phyloP scores from a whole-genome alignment of 1,284 basidiomycete genomes.

The Ustilago lituana region DNA sequence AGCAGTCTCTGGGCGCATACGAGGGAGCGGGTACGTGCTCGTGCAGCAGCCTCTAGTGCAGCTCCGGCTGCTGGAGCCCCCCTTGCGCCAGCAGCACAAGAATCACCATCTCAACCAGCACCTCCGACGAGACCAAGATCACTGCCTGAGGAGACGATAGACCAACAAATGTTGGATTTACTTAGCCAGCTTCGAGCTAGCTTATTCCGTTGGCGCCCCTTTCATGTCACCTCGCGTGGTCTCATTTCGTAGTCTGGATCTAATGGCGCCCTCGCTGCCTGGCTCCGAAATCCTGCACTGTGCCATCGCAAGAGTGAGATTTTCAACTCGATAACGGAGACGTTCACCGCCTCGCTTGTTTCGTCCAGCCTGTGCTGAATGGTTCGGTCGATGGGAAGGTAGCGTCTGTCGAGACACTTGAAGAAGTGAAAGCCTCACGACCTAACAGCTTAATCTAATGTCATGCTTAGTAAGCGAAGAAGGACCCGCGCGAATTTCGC shows the following conservation, averaged over 20 bases:
- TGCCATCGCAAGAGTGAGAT: too few species aligned
- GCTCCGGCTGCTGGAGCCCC: neutral
- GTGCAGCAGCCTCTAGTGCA: neutral
- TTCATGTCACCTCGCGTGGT: slow-evolving; percentile 17
- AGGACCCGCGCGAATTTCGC: slow-evolving; percentile 7
- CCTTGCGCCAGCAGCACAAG: neutral
- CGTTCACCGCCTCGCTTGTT: too few species aligned
- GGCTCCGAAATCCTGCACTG: too few species aligned
- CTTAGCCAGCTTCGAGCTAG: slow-evolving; percentile 24
- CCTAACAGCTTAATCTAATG: too few species aligned
- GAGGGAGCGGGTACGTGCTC: slow-evolving; percentile 14
- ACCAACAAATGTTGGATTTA: slow-evolving; percentile 23
- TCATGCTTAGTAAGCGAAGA: slow-evolving; percentile 13
- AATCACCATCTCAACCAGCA: too few species aligned
- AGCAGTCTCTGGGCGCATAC: slow-evolving; percentile 31
- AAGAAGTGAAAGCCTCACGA: too few species aligned
- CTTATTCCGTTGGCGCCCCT: slow-evolving; percentile 42
- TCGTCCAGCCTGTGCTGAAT: too few species aligned
- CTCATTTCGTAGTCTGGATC: slow-evolving; percentile 25
- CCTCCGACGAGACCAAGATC: too few species aligned
- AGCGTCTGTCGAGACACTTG: too few species aligned
- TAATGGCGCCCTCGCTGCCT: too few species aligned
- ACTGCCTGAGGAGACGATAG: neutral
- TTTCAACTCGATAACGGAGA: too few species aligned
- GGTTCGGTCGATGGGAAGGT: too few species aligned